Evolutionary conservation across 2,329 filamentous ascomycete species (phyloP).

Genomic region (Penicillium sp.): DNA sequence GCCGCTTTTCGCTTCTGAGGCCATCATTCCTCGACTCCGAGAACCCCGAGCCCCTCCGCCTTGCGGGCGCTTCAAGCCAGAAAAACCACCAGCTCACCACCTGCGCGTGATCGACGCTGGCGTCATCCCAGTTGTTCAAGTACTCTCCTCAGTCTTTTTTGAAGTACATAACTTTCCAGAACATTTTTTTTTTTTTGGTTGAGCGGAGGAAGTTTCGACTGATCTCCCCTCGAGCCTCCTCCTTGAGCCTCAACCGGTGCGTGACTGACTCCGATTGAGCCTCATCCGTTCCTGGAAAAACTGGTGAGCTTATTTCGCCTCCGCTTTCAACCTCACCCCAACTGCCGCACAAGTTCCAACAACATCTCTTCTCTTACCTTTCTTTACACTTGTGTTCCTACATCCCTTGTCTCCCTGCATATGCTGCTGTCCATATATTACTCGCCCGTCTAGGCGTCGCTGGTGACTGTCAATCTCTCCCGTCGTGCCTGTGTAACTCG

Average conservation of each 20-base stretch:
- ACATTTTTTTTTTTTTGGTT: background rate
- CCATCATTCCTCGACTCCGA: background rate
- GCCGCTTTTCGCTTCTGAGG: background rate
- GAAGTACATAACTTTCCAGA: background rate
- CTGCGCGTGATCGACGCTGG: slow-evolving; percentile 13
- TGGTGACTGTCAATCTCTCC: background rate
- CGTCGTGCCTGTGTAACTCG: background rate
- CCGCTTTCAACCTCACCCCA: slow-evolving; percentile 5
- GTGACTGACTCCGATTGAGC: slow-evolving; percentile 27
- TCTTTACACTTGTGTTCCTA: background rate
- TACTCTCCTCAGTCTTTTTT: slow-evolving; percentile 9
- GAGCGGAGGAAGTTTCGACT: slow-evolving; percentile 14
- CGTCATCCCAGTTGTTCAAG: slow-evolving; percentile 10
- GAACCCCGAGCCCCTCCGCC: background rate
- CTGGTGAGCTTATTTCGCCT: slow-evolving; percentile 25
- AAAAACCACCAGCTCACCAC: background rate
- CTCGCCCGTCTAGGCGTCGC: background rate
- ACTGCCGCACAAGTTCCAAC: background rate
- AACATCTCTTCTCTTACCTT: background rate
- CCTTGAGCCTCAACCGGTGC: slow-evolving; percentile 23
- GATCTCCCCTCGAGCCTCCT: slow-evolving; percentile 11
- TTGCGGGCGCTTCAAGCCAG: background rate
- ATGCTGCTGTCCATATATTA: background rate
- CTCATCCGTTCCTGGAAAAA: slow-evolving; percentile 25
- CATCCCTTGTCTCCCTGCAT: background rate